These are phyloP conservation scores for Linanthus parryae DNA, from an alignment of 148 eudicot genomes.

Conservation along the genomic window DNA sequence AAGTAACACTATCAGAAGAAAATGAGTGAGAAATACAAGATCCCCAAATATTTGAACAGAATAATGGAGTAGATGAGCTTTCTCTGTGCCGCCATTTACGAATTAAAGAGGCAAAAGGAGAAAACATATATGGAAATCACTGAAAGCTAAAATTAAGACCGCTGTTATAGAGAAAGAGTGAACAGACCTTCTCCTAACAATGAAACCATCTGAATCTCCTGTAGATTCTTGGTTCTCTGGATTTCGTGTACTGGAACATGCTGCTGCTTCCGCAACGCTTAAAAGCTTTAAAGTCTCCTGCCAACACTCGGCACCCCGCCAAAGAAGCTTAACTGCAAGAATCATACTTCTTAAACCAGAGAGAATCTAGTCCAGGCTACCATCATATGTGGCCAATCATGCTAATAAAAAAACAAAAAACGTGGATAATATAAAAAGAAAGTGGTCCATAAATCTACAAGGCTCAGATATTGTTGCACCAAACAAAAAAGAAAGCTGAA, in stretches of 20 bases:
- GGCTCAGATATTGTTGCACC: not conserved
- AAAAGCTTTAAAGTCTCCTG: conserved; percentile 75
- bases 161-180: conserved; percentile 2
- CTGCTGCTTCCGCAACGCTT: conserved; percentile 71
- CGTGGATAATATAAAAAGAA: not conserved
- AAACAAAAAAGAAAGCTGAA: conserved; percentile 6
- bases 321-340: conserved; percentile 80
- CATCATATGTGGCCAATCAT: not conserved
- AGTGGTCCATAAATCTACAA: not conserved
- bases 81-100: too few species aligned
- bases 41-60: too few species aligned
- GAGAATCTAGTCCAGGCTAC: not conserved
- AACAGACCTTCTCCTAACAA: conserved; percentile 66
- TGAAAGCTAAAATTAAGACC: not conserved
- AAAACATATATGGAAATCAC: too few species aligned
- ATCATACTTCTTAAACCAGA: conserved; percentile 10
- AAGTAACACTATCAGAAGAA: too few species aligned
- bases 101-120: too few species aligned
- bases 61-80: too few species aligned
- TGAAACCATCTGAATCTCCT: conserved; percentile 17
- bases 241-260: conserved; percentile 8
- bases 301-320: conserved; percentile 88
- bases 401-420: not conserved
- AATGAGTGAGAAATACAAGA: too few species aligned
- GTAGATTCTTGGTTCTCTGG: conserved; percentile 13